Conservation (phyloP, 495 filamentous ascomycete species). For the Talaromyces nanjingensis region DNA sequence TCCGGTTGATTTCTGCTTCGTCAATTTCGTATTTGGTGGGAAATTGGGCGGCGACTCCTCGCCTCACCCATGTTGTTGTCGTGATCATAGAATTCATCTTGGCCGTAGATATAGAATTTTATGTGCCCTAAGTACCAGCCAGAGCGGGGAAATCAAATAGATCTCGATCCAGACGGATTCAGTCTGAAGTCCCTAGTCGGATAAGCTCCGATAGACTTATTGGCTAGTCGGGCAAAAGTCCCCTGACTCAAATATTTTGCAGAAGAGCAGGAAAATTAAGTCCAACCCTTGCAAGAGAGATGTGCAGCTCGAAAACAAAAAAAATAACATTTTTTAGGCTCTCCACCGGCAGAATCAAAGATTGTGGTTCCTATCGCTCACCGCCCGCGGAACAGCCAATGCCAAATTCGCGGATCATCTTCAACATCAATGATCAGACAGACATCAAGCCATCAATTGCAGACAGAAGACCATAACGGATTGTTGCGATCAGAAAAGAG, state of each 20-base stretch:
- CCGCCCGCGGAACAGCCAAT: not conserved
- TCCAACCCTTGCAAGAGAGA: not conserved
- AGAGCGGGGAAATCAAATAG: slow-evolving; percentile 10
- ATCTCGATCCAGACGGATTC: not conserved
- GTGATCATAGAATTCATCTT: slow-evolving; percentile 84
- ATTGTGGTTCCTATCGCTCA: slow-evolving; percentile 1
- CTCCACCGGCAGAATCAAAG: slow-evolving; percentile 3
- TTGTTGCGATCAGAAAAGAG: not conserved
- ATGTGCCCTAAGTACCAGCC: not conserved
- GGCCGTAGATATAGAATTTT: not conserved
- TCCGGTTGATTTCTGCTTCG: slow-evolving; percentile 86
- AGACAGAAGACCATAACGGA: not conserved
- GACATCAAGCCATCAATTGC: not conserved
- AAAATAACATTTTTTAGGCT: slow-evolving; percentile 9
- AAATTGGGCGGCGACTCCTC: slow-evolving; percentile 87
- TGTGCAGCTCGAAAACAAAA: slow-evolving; percentile 3
- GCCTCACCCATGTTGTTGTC: slow-evolving; percentile 85
- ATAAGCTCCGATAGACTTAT: not conserved
- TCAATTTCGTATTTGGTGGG: slow-evolving; percentile 86
- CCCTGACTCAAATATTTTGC: no score
- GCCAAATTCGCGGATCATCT: not conserved
- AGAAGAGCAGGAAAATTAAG: no score
- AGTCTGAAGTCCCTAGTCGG: not conserved
- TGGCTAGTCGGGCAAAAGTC: no score
- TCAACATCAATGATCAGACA: not conserved